Percentiles rank a stretch among this genome's conserved stretches.
Conservation (phyloP, 2,329 filamentous ascomycete species). For the Purpureocillium lavendulum region DNA sequence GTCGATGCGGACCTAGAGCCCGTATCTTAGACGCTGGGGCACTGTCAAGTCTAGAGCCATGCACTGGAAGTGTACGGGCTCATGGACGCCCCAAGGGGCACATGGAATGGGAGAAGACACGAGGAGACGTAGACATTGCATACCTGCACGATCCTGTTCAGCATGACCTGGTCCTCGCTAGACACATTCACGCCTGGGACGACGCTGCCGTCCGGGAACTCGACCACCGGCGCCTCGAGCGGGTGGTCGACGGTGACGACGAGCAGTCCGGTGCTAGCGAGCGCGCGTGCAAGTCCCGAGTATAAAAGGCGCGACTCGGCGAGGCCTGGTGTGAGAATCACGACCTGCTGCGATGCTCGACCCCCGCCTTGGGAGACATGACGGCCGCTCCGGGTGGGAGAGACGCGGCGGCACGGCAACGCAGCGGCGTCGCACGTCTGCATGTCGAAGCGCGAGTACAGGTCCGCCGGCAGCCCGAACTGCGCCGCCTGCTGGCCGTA, state of each 20-base stretch:
- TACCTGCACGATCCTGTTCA: conserved; percentile 13
- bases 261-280: conserved; percentile 34
- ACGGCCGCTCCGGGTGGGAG: too few species aligned
- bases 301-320: conserved; percentile 34
- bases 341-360: conserved; percentile 1
- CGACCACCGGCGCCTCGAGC: conserved; percentile 32
- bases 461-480: conserved; percentile 20
- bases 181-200: conserved; percentile 13
- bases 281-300: conserved; percentile 30
- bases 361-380: too few species aligned
- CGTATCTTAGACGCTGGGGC: too few species aligned
- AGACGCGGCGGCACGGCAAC: too few species aligned
- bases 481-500: conserved; percentile 17
- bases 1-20: conserved; percentile 18
- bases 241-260: conserved; percentile 42
- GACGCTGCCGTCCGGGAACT: conserved; percentile 34
- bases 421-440: conserved; percentile 12
- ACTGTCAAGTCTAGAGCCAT: too few species aligned
- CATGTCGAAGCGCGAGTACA: conserved; percentile 18
- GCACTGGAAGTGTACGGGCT: too few species aligned
- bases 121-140: too few species aligned
- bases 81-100: too few species aligned
- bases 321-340: conserved; percentile 37
- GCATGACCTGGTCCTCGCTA: conserved; percentile 4
- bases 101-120: too few species aligned